Conservation (phyloP, 345 rosid genomes). For the Hibiscus syriacus region DNA sequence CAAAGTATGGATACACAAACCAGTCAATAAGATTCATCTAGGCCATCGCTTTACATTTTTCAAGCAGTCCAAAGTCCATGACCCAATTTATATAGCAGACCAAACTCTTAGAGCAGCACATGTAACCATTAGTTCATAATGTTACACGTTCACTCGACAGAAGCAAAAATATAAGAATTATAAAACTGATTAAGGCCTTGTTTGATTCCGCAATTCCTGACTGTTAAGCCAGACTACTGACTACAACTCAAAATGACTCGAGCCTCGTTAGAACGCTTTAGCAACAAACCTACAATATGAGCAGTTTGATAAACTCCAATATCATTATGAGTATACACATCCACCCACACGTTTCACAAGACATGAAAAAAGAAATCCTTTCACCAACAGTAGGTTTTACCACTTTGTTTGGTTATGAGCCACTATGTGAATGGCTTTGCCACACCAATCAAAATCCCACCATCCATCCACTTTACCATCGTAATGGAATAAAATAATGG, state of each 20-base stretch:
- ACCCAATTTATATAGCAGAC: background rate
- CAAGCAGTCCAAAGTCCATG: background rate
- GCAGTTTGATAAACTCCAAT: background rate
- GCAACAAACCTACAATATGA: background rate
- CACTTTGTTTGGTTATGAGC: constrained; percentile 96
- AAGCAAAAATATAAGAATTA: background rate
- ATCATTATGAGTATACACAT: background rate
- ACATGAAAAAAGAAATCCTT: background rate
- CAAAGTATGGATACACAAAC: constrained; percentile 2
- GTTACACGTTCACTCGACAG: background rate
- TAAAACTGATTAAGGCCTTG: background rate
- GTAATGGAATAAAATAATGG: constrained; percentile 83
- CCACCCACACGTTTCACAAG: background rate
- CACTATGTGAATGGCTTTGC: constrained; percentile 68
- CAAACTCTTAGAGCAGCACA: background rate
- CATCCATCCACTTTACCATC: constrained; percentile 83
- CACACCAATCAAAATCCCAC: constrained; percentile 80
- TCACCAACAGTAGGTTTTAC: constrained; percentile 26
- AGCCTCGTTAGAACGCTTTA: background rate
- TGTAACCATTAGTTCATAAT: background rate
- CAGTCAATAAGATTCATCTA: background rate
- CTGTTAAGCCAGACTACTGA: no score
- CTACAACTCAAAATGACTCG: background rate
- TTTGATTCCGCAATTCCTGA: background rate
- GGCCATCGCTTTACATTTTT: background rate